A percentile compares a stretch with the other conserved stretches of the same genome.
phyloP scores from a whole-genome alignment of 202 grass and related monocot species.

The Carex arenaria region DNA sequence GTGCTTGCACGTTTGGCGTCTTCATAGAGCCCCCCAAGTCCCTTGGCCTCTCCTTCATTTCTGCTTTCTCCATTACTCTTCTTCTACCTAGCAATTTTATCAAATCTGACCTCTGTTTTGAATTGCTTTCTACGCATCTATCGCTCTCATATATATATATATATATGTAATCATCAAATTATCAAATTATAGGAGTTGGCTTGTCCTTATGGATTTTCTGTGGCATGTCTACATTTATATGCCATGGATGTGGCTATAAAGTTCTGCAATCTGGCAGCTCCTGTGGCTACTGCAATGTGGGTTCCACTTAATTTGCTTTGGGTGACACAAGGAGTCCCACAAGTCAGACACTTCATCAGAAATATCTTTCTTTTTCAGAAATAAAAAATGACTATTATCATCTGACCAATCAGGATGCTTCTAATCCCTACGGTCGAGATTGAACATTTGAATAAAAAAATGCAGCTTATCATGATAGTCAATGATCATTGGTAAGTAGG shows the following conservation, averaged over 20 bases:
- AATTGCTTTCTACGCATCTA: not conserved
- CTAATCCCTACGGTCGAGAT: not conserved
- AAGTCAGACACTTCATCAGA: not conserved
- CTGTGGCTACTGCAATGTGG: not conserved
- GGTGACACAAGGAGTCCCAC: not conserved
- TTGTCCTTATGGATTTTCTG: not conserved
- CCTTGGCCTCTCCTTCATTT: not conserved
- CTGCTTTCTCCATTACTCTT: slow-evolving; percentile 13
- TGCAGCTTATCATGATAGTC: not conserved
- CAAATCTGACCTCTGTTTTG: not conserved
- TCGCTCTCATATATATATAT: not conserved
- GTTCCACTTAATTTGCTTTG: not conserved
- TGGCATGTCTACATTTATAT: not conserved
- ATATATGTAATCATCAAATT: no score
- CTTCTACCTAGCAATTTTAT: not conserved
- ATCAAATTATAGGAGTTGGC: no score
- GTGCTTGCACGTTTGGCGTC: slow-evolving; percentile 15
- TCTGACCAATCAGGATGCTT: no score
- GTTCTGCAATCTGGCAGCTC: not conserved
- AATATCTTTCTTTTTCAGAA: not conserved
- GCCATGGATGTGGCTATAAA: not conserved
- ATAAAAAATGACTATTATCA: not conserved
- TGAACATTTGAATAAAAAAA: not conserved
- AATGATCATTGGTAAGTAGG: no score
- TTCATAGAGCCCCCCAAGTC: slow-evolving; percentile 6